A percentile compares a stretch with the other conserved stretches of the same genome.
Conservation (phyloP, 192 early-diverging fungal genomes). For the Pecoramyces ruminantium region DNA sequence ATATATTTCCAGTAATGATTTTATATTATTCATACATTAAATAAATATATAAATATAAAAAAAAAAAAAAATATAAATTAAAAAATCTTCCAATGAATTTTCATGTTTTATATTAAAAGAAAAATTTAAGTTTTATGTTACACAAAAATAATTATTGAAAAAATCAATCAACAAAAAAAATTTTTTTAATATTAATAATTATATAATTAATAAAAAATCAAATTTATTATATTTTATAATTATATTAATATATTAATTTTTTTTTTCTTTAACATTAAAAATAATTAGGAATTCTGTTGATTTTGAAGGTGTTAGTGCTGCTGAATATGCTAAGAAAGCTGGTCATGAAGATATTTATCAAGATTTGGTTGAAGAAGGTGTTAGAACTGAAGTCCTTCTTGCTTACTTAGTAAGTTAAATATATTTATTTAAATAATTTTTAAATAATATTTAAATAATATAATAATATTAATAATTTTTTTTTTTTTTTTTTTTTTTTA, state of each 20-base stretch:
- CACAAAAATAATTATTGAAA: not conserved
- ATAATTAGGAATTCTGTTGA: conserved; percentile 67
- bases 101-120: too few species aligned
- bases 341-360: conserved; percentile 58
- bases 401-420: conserved; percentile 16
- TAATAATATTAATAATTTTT: too few species aligned
- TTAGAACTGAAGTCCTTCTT: conserved; percentile 67
- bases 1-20: too few species aligned
- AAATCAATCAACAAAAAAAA: not conserved
- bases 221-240: not conserved
- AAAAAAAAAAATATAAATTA: not conserved
- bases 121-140: not conserved
- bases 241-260: not conserved
- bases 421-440: too few species aligned
- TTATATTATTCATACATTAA: not conserved
- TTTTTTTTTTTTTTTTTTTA: too few species aligned
- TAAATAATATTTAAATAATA: too few species aligned
- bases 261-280: too few species aligned
- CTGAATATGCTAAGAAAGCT: conserved; percentile 58
- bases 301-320: conserved; percentile 52
- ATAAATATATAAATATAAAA: conserved; percentile 10
- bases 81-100: conserved; percentile 1
- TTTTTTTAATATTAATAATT: too few species aligned
- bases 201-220: conserved; percentile 2
- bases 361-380: conserved; percentile 63